Evolutionary conservation across 805 yeast species (phyloP).

Genomic region (Metahyphopichia silvanorum): DNA sequence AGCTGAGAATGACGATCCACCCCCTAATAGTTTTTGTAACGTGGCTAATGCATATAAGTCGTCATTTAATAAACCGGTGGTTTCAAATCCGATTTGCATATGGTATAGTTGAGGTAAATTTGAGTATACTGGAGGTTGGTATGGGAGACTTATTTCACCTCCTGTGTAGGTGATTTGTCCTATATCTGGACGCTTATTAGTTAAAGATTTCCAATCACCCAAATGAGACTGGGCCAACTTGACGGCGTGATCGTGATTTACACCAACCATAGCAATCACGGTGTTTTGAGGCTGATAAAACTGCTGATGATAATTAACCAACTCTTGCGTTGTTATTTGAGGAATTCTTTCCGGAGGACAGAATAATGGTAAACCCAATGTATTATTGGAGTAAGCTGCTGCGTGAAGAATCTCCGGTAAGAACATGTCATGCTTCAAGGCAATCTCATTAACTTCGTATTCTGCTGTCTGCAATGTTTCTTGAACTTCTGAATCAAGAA

Average conservation of each 20-base stretch:
- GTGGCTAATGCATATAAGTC: slow-evolving; percentile 91
- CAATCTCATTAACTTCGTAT: slow-evolving; percentile 80
- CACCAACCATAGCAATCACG: slow-evolving; percentile 87
- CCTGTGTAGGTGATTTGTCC: slow-evolving; percentile 64
- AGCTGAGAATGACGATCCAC: slow-evolving; percentile 96
- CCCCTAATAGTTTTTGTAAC: slow-evolving; percentile 86
- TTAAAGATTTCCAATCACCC: slow-evolving; percentile 49
- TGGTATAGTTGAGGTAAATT: slow-evolving; percentile 78
- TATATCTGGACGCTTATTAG: slow-evolving; percentile 27
- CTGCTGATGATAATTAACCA: slow-evolving; percentile 57
- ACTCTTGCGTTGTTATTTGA: slow-evolving; percentile 47
- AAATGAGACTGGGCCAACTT: slow-evolving; percentile 59
- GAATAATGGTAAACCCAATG: slow-evolving; percentile 82
- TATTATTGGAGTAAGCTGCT: slow-evolving; percentile 68
- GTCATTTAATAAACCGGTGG: slow-evolving; percentile 75
- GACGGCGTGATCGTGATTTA: slow-evolving; percentile 66
- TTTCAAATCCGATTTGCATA: slow-evolving; percentile 84
- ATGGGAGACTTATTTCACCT: slow-evolving; percentile 38
- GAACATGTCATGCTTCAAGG: slow-evolving; percentile 77
- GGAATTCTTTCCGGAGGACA: slow-evolving; percentile 73
- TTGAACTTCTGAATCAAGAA: slow-evolving; percentile 65
- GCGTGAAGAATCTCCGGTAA: slow-evolving; percentile 89
- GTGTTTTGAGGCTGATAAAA: slow-evolving; percentile 77
- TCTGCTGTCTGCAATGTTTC: slow-evolving; percentile 72
- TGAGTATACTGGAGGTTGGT: slow-evolving; percentile 35